A percentile compares a stretch with the other conserved stretches of the same genome.
Evolutionary conservation across 768 basidiomycete species (phyloP).

Genomic region (Roridomyces roridus): DNA sequence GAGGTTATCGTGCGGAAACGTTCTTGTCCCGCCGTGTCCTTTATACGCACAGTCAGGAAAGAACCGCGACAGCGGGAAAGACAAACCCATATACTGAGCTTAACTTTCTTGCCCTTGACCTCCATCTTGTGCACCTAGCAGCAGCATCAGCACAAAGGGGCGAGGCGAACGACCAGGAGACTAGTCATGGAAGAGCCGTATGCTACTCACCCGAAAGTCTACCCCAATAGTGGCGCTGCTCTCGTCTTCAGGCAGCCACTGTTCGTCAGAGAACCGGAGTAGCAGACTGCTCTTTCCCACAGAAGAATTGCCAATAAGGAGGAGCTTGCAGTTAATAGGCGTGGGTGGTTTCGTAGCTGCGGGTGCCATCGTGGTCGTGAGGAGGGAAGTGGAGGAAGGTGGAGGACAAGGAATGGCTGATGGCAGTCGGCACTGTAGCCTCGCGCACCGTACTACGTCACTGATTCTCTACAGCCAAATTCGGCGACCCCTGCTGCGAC

Average conservation of each 20-base stretch:
- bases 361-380: conserved; percentile 14
- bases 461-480: too few relatives aligned
- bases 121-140: conserved; percentile 87
- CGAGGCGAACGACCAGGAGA: conserved; percentile 14
- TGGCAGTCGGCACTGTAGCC: too few relatives aligned
- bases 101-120: conserved; percentile 81
- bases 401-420: neutral
- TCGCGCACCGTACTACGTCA: too few relatives aligned
- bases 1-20: conserved; percentile 95
- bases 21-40: conserved; percentile 98
- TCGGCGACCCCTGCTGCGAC: too few relatives aligned
- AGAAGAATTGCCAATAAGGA: conserved; percentile 86
- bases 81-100: conserved; percentile 95
- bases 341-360: conserved; percentile 32
- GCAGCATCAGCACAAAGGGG: conserved; percentile 9
- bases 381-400: neutral
- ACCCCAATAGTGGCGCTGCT: conserved; percentile 86
- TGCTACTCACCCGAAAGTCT: conserved; percentile 84
- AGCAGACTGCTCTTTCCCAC: conserved; percentile 94
- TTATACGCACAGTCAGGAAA: neutral
- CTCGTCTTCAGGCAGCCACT: conserved; percentile 93
- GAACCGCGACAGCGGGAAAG: neutral
- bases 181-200: conserved; percentile 29
- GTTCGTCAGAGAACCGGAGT: conserved; percentile 95
- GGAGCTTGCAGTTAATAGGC: conserved; percentile 79